Evolutionary conservation across 225 moss, liverwort and hornwort species (phyloP).

Genomic region (Polytrichum commune): DNA sequence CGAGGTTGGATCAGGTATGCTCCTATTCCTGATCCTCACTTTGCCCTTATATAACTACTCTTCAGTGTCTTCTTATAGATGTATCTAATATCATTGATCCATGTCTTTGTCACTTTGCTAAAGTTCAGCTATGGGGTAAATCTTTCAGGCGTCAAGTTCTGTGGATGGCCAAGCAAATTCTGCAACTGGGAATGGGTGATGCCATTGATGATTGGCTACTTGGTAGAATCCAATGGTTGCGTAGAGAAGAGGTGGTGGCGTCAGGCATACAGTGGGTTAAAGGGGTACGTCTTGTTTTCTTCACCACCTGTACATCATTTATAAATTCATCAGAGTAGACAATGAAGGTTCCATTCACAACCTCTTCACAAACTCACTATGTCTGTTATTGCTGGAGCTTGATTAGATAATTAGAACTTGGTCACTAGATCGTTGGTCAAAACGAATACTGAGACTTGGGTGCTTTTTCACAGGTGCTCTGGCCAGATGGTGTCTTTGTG

Average conservation of each 20-base stretch:
- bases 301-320: too few species aligned
- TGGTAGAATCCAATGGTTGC: slow-evolving; percentile 88
- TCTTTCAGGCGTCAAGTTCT: slow-evolving; percentile 79
- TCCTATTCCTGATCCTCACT: background rate
- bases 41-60: background rate
- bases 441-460: slow-evolving; percentile 8
- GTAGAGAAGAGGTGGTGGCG: slow-evolving; percentile 82
- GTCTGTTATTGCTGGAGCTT: too few species aligned
- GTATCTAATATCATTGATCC: too few species aligned
- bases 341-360: too few species aligned
- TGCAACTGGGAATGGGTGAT: slow-evolving; percentile 95
- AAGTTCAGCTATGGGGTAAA: background rate
- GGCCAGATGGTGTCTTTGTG: slow-evolving; percentile 95
- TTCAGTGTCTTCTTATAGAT: too few species aligned
- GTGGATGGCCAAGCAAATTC: slow-evolving; percentile 96
- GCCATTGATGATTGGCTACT: slow-evolving; percentile 93
- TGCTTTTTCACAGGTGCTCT: slow-evolving; percentile 49
- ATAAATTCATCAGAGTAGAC: too few species aligned
- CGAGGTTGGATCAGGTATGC: slow-evolving; percentile 87
- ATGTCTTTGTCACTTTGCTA: too few species aligned
- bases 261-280: slow-evolving; percentile 80
- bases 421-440: background rate
- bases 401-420: too few species aligned
- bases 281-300: slow-evolving; percentile 18
- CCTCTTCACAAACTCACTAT: too few species aligned